Evolutionary conservation across 2,329 filamentous ascomycete species (phyloP).

Genomic region (Lachnellula occidentalis): DNA sequence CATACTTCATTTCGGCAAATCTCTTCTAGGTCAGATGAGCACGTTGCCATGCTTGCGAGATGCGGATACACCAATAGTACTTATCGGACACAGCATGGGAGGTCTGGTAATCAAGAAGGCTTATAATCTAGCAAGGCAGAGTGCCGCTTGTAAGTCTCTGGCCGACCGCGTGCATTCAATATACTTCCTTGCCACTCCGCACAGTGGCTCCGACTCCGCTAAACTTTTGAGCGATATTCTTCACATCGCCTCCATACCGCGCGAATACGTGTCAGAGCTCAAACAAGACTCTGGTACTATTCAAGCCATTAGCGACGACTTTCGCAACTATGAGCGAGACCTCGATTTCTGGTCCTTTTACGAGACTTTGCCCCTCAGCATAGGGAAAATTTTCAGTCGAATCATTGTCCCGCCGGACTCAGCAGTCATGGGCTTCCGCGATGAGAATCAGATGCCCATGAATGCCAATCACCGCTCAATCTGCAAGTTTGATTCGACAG

Average conservation of each 20-base stretch:
- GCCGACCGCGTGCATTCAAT: constrained; percentile 26
- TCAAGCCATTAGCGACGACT: constrained; percentile 29
- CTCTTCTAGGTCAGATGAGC: constrained; percentile 28
- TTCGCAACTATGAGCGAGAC: constrained; percentile 27
- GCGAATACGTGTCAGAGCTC: constrained; percentile 28
- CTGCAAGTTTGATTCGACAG: constrained; percentile 27
- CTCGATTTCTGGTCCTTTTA: constrained; percentile 40
- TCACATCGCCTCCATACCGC: background rate
- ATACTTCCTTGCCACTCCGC: constrained; percentile 35
- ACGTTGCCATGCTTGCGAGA: constrained; percentile 15
- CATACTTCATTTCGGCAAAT: constrained; percentile 31
- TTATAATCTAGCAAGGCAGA: constrained; percentile 23
- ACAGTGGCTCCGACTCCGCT: constrained; percentile 21
- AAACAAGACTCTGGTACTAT: constrained; percentile 31
- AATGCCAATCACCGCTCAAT: constrained; percentile 31
- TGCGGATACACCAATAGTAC: constrained; percentile 34
- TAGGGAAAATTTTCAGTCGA: constrained; percentile 19
- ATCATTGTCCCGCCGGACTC: constrained; percentile 26
- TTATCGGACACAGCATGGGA: constrained; percentile 44
- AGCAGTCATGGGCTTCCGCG: constrained; percentile 25
- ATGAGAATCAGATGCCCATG: constrained; percentile 20
- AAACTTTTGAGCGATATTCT: constrained; percentile 13
- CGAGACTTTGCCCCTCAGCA: constrained; percentile 34
- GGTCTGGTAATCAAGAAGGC: constrained; percentile 32
- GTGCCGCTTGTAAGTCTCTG: constrained; percentile 10